phyloP scores from a whole-genome alignment of 106 monocot species.

The Allium cepa region DNA sequence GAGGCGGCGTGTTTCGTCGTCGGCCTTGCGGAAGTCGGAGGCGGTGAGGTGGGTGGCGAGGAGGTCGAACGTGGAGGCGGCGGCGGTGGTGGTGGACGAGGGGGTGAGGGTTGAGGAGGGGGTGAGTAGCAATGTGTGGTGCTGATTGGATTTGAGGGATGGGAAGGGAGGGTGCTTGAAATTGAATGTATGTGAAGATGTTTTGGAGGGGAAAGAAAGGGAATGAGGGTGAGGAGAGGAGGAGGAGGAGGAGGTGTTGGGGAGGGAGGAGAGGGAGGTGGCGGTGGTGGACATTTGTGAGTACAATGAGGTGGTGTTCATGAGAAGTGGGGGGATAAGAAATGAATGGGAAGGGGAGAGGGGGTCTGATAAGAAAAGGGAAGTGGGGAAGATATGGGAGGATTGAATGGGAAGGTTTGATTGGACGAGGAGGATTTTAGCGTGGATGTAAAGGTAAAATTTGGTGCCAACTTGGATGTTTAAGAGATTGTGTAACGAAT shows the following conservation, averaged over 20 bases:
- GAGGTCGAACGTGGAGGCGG: conserved; percentile 45
- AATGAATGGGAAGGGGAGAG: neutral
- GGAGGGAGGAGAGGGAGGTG: conserved; percentile 6
- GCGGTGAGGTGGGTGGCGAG: conserved; percentile 50
- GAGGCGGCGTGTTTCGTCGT: conserved; percentile 86
- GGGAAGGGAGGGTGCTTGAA: neutral
- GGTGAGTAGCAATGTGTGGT: conserved; percentile 16
- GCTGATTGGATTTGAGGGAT: neutral
- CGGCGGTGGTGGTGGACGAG: conserved; percentile 13
- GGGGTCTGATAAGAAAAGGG: neutral
- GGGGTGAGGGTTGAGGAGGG: conserved; percentile 12
- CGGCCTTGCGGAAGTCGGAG: conserved; percentile 63
- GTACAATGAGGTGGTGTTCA: neutral
- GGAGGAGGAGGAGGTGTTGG: neutral
- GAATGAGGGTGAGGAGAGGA: conserved; percentile 12
- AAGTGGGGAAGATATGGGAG: neutral
- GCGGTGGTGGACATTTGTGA: conserved; percentile 6
- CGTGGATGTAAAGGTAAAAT: neutral
- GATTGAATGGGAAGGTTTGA: neutral
- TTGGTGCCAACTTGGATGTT: neutral
- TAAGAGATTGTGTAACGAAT: too few relatives aligned
- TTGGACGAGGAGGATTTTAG: conserved; percentile 3
- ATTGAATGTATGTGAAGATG: neutral
- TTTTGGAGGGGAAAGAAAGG: conserved; percentile 5
- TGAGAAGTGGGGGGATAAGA: neutral